Conservation (phyloP, 257 asterid species). For the Petrea volubilis region DNA sequence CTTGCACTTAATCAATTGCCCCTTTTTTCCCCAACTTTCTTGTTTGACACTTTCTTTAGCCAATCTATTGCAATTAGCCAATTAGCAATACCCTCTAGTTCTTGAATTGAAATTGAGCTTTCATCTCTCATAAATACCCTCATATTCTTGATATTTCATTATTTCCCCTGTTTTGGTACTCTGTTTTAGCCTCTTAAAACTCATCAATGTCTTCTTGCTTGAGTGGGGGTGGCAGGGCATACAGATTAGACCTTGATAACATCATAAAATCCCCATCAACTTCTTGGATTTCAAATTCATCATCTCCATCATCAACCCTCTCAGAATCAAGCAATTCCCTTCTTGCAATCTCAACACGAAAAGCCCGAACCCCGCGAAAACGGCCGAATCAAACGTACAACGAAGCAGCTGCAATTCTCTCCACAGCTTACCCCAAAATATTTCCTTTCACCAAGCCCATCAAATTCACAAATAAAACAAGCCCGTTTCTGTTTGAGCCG, state of each 20-base stretch:
- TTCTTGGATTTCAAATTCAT: conserved; percentile 65
- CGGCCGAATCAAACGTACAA: conserved; percentile 86
- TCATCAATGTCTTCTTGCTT: conserved; percentile 61
- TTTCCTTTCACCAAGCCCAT: conserved; percentile 55
- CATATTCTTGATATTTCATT: neutral
- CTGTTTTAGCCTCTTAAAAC: neutral
- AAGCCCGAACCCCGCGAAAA: conserved; percentile 85
- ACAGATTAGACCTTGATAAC: conserved; percentile 58
- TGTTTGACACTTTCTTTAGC: neutral
- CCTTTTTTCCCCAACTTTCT: neutral
- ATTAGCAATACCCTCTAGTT: neutral
- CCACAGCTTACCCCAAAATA: conserved; percentile 69
- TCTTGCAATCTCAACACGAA: conserved; percentile 59
- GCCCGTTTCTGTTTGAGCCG: conserved; percentile 46
- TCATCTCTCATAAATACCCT: neutral
- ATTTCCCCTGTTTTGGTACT: neutral
- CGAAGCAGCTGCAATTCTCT: conserved; percentile 82
- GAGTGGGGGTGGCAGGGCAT: conserved; percentile 71
- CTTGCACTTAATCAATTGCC: conserved; percentile 3
- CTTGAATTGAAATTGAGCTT: neutral
- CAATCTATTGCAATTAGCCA: neutral
- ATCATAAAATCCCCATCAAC: conserved; percentile 59
- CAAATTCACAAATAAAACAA: conserved; percentile 49
- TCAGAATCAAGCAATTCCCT: conserved; percentile 71
- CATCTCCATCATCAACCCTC: conserved; percentile 68